phyloP scores from a whole-genome alignment of 106 monocot species.

The Dendrobium officinale region DNA sequence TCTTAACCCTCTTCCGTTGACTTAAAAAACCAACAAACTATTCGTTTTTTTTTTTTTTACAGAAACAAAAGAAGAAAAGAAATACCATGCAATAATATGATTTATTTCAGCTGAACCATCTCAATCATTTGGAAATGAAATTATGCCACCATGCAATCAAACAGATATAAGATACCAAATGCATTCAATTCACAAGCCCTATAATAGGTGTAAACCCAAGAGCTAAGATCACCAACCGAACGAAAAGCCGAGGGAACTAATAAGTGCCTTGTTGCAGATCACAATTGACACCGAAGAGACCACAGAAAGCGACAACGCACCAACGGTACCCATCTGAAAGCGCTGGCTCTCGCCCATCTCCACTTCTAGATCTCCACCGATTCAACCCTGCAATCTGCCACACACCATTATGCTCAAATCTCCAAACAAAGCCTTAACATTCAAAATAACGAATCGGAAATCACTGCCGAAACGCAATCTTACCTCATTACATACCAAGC shows the following conservation, averaged over 20 bases:
- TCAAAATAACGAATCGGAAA: not conserved
- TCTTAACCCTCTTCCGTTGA: not conserved
- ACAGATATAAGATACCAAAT: not conserved
- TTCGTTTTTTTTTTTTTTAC: not conserved
- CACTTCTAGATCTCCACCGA: not conserved
- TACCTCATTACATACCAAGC: not conserved
- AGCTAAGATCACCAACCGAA: slow-evolving; percentile 27
- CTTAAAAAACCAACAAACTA: not conserved
- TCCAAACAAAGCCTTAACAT: not conserved
- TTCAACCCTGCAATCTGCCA: not conserved
- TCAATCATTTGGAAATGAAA: not conserved
- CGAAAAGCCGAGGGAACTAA: slow-evolving; percentile 40
- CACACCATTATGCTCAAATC: not conserved
- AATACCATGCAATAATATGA: not conserved
- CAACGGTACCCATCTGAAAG: slow-evolving; percentile 37
- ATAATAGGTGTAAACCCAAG: not conserved
- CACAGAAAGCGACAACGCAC: slow-evolving; percentile 41
- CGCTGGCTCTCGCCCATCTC: slow-evolving; percentile 29
- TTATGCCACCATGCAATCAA: not conserved
- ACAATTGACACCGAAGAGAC: slow-evolving; percentile 51
- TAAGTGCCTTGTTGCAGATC: slow-evolving; percentile 53
- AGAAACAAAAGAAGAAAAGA: not conserved
- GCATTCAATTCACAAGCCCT: not conserved
- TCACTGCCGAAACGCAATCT: not conserved
- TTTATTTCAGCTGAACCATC: not conserved